Percentiles rank a stretch among this genome's conserved stretches.
Conservation (phyloP, 257 asterid species). For the Rhazya stricta region DNA sequence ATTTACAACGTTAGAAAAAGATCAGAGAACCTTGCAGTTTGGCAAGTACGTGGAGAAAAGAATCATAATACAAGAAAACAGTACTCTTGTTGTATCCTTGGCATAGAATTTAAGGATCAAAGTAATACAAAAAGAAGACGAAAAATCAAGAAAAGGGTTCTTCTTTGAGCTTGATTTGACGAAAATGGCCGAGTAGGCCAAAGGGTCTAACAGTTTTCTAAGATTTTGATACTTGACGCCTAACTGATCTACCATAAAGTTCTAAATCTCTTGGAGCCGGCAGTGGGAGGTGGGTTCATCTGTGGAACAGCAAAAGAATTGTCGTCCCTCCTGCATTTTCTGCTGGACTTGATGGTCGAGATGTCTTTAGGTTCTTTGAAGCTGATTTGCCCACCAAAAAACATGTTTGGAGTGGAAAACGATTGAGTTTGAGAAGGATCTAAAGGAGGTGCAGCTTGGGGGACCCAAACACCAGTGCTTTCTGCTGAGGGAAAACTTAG, state of each 20-base stretch:
- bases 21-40: background rate
- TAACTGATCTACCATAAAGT: constrained; percentile 18
- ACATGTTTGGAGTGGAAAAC: constrained; percentile 25
- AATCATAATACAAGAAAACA: background rate
- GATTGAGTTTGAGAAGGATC: constrained; percentile 32
- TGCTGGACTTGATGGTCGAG: constrained; percentile 31
- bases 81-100: background rate
- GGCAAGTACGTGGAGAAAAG: background rate
- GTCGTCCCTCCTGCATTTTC: constrained; percentile 51
- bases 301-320: constrained; percentile 75
- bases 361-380: constrained; percentile 34
- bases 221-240: constrained; percentile 1
- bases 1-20: constrained; percentile 8
- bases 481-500: constrained; percentile 30
- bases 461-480: constrained; percentile 60
- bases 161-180: too few relatives aligned
- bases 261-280: constrained; percentile 22
- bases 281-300: constrained; percentile 44
- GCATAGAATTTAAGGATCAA: background rate
- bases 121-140: background rate
- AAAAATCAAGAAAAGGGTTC: background rate
- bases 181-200: background rate
- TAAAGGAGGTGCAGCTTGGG: constrained; percentile 38
- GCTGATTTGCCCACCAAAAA: constrained; percentile 39
- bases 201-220: background rate